These are phyloP conservation scores for Fomes fomentarius DNA, from an alignment of 1,284 basidiomycete genomes.

Conservation along the genomic window DNA sequence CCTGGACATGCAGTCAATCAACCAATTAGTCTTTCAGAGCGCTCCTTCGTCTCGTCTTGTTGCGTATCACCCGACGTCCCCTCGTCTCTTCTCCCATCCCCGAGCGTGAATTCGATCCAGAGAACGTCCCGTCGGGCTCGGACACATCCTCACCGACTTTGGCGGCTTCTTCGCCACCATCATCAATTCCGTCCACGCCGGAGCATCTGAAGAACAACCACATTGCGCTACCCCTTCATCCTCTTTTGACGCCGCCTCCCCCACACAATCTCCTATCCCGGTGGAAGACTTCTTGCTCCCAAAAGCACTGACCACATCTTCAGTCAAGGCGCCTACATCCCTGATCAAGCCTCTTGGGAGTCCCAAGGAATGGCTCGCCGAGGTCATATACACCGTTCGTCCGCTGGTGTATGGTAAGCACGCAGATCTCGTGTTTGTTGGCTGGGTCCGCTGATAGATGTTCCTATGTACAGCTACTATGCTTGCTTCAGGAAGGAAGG, in stretches of 20 bases:
- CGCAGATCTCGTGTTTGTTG: background rate
- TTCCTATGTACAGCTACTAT: constrained; percentile 26
- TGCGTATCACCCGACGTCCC: constrained; percentile 76
- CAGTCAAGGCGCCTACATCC: constrained; percentile 68
- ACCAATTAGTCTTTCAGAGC: constrained; percentile 51
- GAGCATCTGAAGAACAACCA: constrained; percentile 81
- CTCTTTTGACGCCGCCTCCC: constrained; percentile 59
- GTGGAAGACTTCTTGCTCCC: constrained; percentile 78
- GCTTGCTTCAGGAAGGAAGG: constrained; percentile 37
- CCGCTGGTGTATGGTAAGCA: constrained; percentile 74
- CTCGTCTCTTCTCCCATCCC: constrained; percentile 78
- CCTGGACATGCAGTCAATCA: background rate
- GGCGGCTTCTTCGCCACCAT: constrained; percentile 54
- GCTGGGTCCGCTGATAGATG: constrained; percentile 26
- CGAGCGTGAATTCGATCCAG: constrained; percentile 83
- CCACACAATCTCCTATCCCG: constrained; percentile 51
- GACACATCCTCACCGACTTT: constrained; percentile 58
- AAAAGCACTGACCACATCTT: constrained; percentile 74
- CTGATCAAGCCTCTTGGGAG: constrained; percentile 62
- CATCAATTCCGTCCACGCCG: constrained; percentile 59
- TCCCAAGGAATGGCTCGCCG: constrained; percentile 74
- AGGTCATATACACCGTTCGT: constrained; percentile 65
- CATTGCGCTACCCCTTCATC: constrained; percentile 61
- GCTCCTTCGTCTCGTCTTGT: constrained; percentile 67
- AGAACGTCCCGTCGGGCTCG: constrained; percentile 60